phyloP scores from a whole-genome alignment of 1,139 yeast genomes.

The Saccharomyces hybrid region DNA sequence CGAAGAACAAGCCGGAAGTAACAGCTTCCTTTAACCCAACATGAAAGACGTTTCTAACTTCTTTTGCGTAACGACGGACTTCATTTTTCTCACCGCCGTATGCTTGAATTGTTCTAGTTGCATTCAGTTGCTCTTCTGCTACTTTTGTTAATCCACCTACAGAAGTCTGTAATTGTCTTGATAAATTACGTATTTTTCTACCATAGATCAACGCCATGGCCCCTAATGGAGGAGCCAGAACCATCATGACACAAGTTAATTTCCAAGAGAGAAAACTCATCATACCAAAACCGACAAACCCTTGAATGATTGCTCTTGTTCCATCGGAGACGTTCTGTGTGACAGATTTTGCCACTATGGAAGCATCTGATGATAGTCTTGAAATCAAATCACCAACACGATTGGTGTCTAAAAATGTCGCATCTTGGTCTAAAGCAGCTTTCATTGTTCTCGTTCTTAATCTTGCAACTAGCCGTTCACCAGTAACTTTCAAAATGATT shows the following conservation, averaged over 20 bases:
- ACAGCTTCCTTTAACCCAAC: constrained; percentile 78
- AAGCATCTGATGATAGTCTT: constrained; percentile 80
- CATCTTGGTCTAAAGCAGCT: constrained; percentile 76
- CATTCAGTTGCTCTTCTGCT: constrained; percentile 88
- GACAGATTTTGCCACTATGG: constrained; percentile 76
- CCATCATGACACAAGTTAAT: constrained; percentile 68
- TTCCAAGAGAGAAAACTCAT: constrained; percentile 83
- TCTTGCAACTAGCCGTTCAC: constrained; percentile 82
- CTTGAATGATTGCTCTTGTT: constrained; percentile 69
- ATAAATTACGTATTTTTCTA: constrained; percentile 62
- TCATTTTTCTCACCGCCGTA: constrained; percentile 77
- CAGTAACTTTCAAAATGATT: constrained; percentile 64
- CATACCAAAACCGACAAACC: constrained; percentile 78
- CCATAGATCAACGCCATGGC: constrained; percentile 78
- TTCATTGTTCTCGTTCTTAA: constrained; percentile 70
- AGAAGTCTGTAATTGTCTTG: constrained; percentile 74
- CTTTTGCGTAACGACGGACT: constrained; percentile 53
- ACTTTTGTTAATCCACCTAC: constrained; percentile 84
- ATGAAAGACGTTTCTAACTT: constrained; percentile 64
- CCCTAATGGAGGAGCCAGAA: constrained; percentile 79
- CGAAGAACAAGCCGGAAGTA: constrained; percentile 68
- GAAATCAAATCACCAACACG: constrained; percentile 91
- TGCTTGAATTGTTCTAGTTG: constrained; percentile 78
- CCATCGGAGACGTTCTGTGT: constrained; percentile 93
- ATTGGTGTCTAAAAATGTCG: constrained; percentile 83